Evolutionary conservation across 208 protist genomes (phyloP).

Genomic region (Novymonas esmeraldas): DNA sequence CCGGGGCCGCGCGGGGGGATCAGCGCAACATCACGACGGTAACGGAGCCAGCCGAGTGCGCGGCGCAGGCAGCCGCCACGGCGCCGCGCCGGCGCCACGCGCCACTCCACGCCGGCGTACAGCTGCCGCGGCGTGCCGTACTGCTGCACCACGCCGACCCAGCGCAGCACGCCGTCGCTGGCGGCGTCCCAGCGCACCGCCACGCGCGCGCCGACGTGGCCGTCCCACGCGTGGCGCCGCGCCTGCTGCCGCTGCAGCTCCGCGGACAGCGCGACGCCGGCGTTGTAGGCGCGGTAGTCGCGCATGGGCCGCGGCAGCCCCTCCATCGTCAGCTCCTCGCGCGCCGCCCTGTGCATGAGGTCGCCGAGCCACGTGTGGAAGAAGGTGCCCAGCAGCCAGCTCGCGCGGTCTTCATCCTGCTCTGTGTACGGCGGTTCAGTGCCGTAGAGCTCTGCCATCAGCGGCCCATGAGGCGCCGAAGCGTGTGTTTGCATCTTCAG

Average conservation of each 20-base stretch:
- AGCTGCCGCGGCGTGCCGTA: constrained; percentile 33
- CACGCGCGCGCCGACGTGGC: constrained; percentile 34
- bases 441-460: constrained; percentile 16
- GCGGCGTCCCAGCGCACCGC: constrained; percentile 22
- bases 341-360: constrained; percentile 34
- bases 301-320: constrained; percentile 38
- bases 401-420: constrained; percentile 35
- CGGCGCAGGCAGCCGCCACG: not conserved
- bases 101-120: constrained; percentile 67
- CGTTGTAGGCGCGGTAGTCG: constrained; percentile 23
- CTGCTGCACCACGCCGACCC: constrained; percentile 56
- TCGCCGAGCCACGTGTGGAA: constrained; percentile 47
- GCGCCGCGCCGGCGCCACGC: constrained; percentile 25
- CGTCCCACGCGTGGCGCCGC: constrained; percentile 43
- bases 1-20: constrained; percentile 10
- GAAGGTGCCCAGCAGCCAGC: constrained; percentile 14
- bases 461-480: too few species aligned
- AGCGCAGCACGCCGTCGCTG: constrained; percentile 44
- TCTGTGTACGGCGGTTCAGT: constrained; percentile 28
- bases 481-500: too few species aligned
- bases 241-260: constrained; percentile 29
- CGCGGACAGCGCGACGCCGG: constrained; percentile 23
- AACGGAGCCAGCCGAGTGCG: not conserved
- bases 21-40: not conserved
- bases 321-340: constrained; percentile 27